These are phyloP conservation scores for Fraxinus excelsior DNA, from an alignment of 257 asterid species.

Conservation along the genomic window DNA sequence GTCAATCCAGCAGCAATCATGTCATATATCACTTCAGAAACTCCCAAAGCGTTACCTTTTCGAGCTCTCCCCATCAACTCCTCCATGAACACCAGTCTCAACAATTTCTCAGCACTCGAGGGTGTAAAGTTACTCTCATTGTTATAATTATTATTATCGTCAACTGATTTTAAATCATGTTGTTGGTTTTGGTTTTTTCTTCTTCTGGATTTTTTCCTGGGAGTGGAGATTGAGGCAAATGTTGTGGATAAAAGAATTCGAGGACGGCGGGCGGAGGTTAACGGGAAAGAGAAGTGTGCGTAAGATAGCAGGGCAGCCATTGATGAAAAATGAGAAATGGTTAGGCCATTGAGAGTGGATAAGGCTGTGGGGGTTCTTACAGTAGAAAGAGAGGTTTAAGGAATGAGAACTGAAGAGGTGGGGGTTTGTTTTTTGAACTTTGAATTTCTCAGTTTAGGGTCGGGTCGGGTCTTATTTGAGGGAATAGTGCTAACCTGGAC, in stretches of 20 bases:
- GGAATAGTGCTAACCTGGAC: no score
- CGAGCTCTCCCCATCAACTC: slow-evolving; percentile 85
- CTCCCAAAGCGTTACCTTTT: slow-evolving; percentile 64
- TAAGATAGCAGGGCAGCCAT: slow-evolving; percentile 49
- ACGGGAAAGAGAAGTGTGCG: slow-evolving; percentile 46
- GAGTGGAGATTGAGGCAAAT: slow-evolving; percentile 45
- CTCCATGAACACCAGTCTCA: slow-evolving; percentile 93
- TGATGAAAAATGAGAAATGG: slow-evolving; percentile 22
- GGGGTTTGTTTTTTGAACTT: background rate
- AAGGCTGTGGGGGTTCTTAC: slow-evolving; percentile 33
- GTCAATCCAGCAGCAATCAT: slow-evolving; percentile 97
- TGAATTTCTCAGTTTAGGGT: no score
- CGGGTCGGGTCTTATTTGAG: no score
- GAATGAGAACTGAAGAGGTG: background rate
- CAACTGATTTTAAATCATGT: slow-evolving; percentile 43
- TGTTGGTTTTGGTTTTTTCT: slow-evolving; percentile 54
- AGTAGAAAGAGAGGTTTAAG: slow-evolving; percentile 17
- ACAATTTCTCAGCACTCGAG: slow-evolving; percentile 79
- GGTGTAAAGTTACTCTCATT: slow-evolving; percentile 45
- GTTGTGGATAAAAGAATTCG: slow-evolving; percentile 38
- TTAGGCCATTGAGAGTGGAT: slow-evolving; percentile 29
- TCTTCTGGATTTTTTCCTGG: slow-evolving; percentile 63
- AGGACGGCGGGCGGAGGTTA: slow-evolving; percentile 38
- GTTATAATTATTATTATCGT: slow-evolving; percentile 44
- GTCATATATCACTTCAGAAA: slow-evolving; percentile 86